Conservation (phyloP, 257 asterid species). For the Solanum habrochaites region DNA sequence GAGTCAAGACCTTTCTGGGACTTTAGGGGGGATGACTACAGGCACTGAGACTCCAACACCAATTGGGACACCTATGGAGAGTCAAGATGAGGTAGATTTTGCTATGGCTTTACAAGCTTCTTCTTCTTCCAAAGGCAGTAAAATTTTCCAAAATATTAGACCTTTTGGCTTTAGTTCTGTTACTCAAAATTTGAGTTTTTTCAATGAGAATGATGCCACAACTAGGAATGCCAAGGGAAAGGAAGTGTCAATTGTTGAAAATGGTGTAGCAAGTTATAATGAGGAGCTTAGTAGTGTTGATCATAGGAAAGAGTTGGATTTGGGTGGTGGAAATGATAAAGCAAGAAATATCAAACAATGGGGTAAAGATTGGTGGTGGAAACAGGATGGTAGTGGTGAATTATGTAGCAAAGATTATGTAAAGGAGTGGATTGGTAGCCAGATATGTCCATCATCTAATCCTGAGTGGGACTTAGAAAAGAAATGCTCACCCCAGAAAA, state of each 20-base stretch:
- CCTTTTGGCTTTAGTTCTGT: constrained; percentile 27
- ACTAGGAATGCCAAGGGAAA: constrained; percentile 43
- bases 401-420: constrained; percentile 85
- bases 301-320: constrained; percentile 41
- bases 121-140: constrained; percentile 39
- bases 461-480: constrained; percentile 69
- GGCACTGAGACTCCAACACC: constrained; percentile 42
- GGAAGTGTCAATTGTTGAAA: constrained; percentile 30
- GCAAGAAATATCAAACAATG: constrained; percentile 40
- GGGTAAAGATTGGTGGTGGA: constrained; percentile 99
- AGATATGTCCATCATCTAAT: constrained; percentile 37
- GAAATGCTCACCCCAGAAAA: constrained; percentile 21
- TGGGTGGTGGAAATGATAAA: constrained; percentile 17
- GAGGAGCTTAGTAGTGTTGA: constrained; percentile 41
- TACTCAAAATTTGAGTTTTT: constrained; percentile 20
- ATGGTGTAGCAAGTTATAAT: constrained; percentile 35
- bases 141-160: constrained; percentile 34
- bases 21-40: constrained; percentile 23
- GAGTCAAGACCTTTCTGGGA: constrained; percentile 68
- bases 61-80: constrained; percentile 46
- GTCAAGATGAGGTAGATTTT: constrained; percentile 84
- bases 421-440: constrained; percentile 96
- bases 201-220: constrained; percentile 22
- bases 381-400: constrained; percentile 88
- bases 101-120: constrained; percentile 92